Evolutionary conservation across 257 asterid species (phyloP).

Genomic region (Solanum lignicaule): DNA sequence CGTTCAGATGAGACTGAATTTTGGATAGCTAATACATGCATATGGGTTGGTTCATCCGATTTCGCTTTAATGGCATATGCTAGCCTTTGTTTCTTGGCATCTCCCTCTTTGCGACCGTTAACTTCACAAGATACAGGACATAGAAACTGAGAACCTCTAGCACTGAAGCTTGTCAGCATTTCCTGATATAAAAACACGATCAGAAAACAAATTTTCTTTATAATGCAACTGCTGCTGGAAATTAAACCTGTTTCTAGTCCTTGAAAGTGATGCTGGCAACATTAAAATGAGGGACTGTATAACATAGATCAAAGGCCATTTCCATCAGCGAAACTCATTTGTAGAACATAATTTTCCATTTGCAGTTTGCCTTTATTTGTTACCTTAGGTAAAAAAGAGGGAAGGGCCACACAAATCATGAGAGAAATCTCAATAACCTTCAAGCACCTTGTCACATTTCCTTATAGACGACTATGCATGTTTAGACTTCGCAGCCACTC

Average conservation of each 20-base stretch:
- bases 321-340: neutral
- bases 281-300: neutral
- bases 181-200: neutral
- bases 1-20: neutral
- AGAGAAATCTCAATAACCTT: neutral
- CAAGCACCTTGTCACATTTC: neutral
- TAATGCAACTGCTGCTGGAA: neutral
- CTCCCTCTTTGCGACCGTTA: neutral
- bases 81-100: neutral
- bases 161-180: neutral
- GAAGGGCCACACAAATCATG: neutral
- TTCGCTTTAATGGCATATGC: neutral
- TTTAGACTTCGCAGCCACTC: neutral
- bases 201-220: neutral
- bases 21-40: neutral
- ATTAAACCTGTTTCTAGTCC: neutral
- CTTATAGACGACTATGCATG: neutral
- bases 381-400: neutral
- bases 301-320: neutral
- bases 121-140: neutral
- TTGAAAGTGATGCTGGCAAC: neutral
- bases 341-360: neutral
- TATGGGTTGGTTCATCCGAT: neutral
- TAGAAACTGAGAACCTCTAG: neutral
- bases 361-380: neutral